Percentiles rank a stretch among this genome's conserved stretches.
Evolutionary conservation across 108 stramenopile species (phyloP).

Genomic region (Fragilariopsis cylindrus): DNA sequence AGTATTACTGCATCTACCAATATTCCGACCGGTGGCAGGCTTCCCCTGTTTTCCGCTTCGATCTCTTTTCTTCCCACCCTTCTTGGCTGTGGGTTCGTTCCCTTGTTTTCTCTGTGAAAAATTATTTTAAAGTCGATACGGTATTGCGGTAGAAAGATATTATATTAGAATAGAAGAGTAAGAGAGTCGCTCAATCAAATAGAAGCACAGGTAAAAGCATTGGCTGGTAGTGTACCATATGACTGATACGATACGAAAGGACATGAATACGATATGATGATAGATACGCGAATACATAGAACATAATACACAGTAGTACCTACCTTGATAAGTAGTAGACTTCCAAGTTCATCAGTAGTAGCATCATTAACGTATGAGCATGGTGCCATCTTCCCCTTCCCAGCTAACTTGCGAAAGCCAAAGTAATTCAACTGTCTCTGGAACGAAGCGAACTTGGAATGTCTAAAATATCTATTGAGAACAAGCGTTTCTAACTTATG

Average conservation of each 20-base stretch:
- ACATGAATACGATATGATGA: too few species aligned
- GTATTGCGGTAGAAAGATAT: background rate
- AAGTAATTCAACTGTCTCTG: constrained; percentile 91
- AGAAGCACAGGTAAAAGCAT: too few species aligned
- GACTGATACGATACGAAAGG: too few species aligned
- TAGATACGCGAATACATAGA: background rate
- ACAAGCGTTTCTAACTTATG: constrained; percentile 72
- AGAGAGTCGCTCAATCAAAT: too few species aligned
- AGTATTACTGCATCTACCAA: background rate
- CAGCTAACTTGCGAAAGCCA: constrained; percentile 89
- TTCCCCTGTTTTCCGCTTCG: constrained; percentile 22
- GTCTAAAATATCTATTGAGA: constrained; percentile 81
- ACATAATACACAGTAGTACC: background rate
- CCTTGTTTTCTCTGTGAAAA: constrained; percentile 42
- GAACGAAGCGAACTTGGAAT: constrained; percentile 88
- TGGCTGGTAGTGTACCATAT: too few species aligned
- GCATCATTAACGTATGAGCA: constrained; percentile 89
- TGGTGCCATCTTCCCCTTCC: constrained; percentile 92
- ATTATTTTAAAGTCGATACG: background rate
- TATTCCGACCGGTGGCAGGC: background rate
- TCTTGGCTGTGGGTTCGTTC: constrained; percentile 30
- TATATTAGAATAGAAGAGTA: background rate
- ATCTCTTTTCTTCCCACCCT: constrained; percentile 6
- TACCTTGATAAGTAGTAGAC: constrained; percentile 80
- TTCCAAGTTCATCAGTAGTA: constrained; percentile 66